Conservation (phyloP, 768 basidiomycete genomes). For the Boletus insuetus region DNA sequence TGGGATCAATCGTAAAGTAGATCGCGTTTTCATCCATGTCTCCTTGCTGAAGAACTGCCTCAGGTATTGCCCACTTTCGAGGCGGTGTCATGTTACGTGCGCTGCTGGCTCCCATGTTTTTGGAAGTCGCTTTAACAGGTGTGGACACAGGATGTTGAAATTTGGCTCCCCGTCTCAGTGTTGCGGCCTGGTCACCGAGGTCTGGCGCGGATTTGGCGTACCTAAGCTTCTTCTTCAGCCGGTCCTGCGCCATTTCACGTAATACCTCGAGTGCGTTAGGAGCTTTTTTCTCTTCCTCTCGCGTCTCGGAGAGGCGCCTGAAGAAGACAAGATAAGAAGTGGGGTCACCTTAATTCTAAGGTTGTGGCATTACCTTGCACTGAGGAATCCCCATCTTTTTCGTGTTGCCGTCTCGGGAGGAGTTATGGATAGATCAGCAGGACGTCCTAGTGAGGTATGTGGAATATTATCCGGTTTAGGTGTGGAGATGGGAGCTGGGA, state of each 20-base stretch:
- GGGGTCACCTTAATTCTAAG: neutral
- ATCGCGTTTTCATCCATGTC: slow-evolving; percentile 22
- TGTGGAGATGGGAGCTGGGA: slow-evolving; percentile 14
- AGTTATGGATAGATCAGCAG: slow-evolving; percentile 1
- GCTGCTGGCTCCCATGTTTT: neutral
- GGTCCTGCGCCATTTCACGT: slow-evolving; percentile 12
- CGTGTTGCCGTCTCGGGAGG: neutral
- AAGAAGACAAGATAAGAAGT: neutral
- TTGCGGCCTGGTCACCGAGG: slow-evolving; percentile 8
- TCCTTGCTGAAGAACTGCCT: slow-evolving; percentile 1
- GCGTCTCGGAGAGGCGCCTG: slow-evolving; percentile 14
- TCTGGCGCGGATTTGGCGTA: slow-evolving; percentile 26
- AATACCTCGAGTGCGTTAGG: slow-evolving; percentile 4
- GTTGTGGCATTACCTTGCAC: slow-evolving; percentile 15
- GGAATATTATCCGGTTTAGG: slow-evolving; percentile 1
- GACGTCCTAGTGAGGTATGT: neutral
- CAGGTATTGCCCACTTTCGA: neutral
- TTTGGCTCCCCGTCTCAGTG: neutral
- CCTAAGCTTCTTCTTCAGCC: slow-evolving; percentile 20
- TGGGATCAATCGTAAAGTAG: slow-evolving; percentile 29
- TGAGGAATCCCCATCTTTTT: slow-evolving; percentile 18
- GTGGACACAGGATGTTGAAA: neutral
- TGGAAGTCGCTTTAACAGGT: neutral
- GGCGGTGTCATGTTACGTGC: neutral
- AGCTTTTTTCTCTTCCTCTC: slow-evolving; percentile 6